These are phyloP conservation scores for Arthrobotrys sphaeroides DNA, from an alignment of 2,329 filamentous ascomycete genomes.

Conservation along the genomic window DNA sequence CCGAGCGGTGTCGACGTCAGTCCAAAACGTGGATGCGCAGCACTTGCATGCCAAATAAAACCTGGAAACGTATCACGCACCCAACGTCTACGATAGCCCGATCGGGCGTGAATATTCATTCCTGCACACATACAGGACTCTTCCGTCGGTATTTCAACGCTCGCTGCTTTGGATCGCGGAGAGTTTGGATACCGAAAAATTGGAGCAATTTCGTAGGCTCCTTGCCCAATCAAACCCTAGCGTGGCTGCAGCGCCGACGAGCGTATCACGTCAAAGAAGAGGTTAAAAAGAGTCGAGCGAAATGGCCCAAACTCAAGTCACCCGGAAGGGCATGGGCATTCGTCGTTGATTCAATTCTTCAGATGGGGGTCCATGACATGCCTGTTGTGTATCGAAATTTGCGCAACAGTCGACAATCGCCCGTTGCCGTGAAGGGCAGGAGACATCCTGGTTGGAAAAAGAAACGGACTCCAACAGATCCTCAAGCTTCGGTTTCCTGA, in stretches of 20 bases:
- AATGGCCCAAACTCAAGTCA: neutral
- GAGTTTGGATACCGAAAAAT: slow-evolving; percentile 13
- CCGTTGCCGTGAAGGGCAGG: slow-evolving; percentile 7
- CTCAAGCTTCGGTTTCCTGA: neutral
- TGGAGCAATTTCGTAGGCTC: slow-evolving; percentile 11
- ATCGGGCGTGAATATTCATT: too few relatives aligned
- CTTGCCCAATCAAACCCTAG: slow-evolving; percentile 20
- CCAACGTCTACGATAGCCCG: slow-evolving; percentile 3
- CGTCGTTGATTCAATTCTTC: neutral
- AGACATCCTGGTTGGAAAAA: neutral
- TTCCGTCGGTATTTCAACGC: neutral
- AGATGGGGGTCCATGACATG: slow-evolving; percentile 10
- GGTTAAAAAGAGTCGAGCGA: neutral
- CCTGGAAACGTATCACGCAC: neutral
- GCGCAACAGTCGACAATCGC: slow-evolving; percentile 12
- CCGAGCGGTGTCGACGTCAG: slow-evolving; percentile 20
- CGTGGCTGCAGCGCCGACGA: slow-evolving; percentile 4
- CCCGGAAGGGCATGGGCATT: slow-evolving; percentile 8
- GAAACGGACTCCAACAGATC: neutral
- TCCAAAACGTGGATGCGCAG: slow-evolving; percentile 2
- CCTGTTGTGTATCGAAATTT: slow-evolving; percentile 19
- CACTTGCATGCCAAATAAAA: slow-evolving; percentile 10
- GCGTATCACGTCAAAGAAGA: neutral
- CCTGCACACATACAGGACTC: neutral
- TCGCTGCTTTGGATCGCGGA: neutral